These are phyloP conservation scores for Microstegium vimineum DNA, from an alignment of 176 grass and related monocot species.

Conservation along the genomic window DNA sequence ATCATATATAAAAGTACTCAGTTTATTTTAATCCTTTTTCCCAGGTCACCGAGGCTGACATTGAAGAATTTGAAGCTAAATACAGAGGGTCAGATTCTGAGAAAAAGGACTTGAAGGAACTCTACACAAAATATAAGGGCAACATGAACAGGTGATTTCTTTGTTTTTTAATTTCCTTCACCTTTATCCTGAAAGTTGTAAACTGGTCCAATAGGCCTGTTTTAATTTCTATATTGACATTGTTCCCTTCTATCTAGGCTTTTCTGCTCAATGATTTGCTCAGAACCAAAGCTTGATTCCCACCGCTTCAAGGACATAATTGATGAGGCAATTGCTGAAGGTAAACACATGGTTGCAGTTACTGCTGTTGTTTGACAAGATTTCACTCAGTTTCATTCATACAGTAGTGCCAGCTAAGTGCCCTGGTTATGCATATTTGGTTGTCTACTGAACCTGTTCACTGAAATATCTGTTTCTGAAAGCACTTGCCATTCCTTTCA, in stretches of 20 bases:
- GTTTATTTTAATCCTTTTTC: neutral
- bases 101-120: conserved; percentile 88
- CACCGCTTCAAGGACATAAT: conserved; percentile 96
- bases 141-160: conserved; percentile 80
- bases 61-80: conserved; percentile 92
- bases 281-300: conserved; percentile 87
- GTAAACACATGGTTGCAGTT: conserved; percentile 22
- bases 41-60: conserved; percentile 88
- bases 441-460: neutral
- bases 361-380: neutral
- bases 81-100: conserved; percentile 97
- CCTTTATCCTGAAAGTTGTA: neutral
- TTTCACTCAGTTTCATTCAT: neutral
- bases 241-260: conserved; percentile 45
- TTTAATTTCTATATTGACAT: conserved; percentile 17
- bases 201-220: neutral
- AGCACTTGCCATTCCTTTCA: neutral
- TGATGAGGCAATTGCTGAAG: conserved; percentile 89
- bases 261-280: conserved; percentile 95
- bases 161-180: neutral
- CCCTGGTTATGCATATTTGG: neutral
- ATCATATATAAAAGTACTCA: neutral
- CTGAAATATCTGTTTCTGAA: neutral
- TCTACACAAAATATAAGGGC: conserved; percentile 75
- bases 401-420: neutral